phyloP scores from a whole-genome alignment of 2,329 filamentous ascomycete species.

The Myrmaecium sp. region DNA sequence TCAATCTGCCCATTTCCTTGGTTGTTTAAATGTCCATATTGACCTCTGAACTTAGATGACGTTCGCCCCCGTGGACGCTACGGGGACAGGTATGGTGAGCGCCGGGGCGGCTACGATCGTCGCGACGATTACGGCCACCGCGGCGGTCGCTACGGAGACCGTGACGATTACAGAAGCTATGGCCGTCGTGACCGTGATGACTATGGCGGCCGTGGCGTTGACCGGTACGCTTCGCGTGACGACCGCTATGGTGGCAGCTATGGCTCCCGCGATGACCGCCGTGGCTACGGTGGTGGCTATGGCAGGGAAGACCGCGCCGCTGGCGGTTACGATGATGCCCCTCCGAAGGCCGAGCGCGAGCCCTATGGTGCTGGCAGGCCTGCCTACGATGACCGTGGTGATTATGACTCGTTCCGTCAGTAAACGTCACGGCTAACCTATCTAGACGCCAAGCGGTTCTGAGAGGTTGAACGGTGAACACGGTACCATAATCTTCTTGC shows the following conservation, averaged over 20 bases:
- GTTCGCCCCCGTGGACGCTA: constrained; percentile 32
- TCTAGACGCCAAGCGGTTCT: constrained; percentile 21
- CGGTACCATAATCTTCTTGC: constrained; percentile 9
- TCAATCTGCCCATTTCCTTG: constrained; percentile 5
- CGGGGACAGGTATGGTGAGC: constrained; percentile 29
- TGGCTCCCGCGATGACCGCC: constrained; percentile 45
- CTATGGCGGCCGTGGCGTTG: constrained; percentile 18
- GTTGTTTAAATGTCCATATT: constrained; percentile 7
- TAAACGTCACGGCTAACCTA: constrained; percentile 17
- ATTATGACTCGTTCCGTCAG: too few relatives aligned
- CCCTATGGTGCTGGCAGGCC: constrained; percentile 19
- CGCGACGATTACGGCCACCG: constrained; percentile 32
- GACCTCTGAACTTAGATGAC: constrained; percentile 28
- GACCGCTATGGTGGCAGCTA: constrained; percentile 50
- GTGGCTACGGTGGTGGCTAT: constrained; percentile 35
- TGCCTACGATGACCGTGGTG: constrained; percentile 23
- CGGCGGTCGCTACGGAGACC: constrained; percentile 20
- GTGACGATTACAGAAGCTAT: constrained; percentile 29
- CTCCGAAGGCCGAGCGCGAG: constrained; percentile 14
- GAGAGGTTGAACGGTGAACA: constrained; percentile 10
- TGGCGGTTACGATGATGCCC: constrained; percentile 18
- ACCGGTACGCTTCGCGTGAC: constrained; percentile 21
- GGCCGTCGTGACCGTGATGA: constrained; percentile 21
- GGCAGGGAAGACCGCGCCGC: constrained; percentile 31
- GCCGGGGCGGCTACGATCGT: constrained; percentile 19